Evolutionary conservation across 116 monocot genomes (phyloP).

Genomic region (Phalaenopsis hybrid): DNA sequence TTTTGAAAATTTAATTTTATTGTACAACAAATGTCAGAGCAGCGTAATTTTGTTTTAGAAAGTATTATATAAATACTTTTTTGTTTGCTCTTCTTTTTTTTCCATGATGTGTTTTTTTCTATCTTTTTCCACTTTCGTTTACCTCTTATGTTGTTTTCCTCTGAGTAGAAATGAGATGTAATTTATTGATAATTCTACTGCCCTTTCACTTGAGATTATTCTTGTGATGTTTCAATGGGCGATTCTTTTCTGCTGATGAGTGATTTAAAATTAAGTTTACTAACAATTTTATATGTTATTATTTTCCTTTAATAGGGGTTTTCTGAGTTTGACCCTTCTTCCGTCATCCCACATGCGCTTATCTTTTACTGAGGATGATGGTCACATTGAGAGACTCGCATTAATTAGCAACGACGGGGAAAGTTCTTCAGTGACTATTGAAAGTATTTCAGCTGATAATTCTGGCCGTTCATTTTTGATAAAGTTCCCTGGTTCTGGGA

Average conservation of each 20-base stretch:
- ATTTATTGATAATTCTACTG: background rate
- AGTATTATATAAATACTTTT: background rate
- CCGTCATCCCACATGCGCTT: conserved; percentile 72
- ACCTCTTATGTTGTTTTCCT: background rate
- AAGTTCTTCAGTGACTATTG: conserved; percentile 34
- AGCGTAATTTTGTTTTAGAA: conserved; percentile 1
- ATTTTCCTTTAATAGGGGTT: conserved; percentile 38
- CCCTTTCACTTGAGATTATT: background rate
- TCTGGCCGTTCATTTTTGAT: conserved; percentile 66
- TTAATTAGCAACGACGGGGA: conserved; percentile 30
- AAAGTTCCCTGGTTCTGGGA: conserved; percentile 32
- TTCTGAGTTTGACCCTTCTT: conserved; percentile 58
- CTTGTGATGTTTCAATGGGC: background rate
- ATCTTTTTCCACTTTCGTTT: background rate
- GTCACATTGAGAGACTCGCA: conserved; percentile 45
- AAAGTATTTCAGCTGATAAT: conserved; percentile 65
- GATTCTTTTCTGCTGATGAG: background rate
- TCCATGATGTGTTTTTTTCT: background rate
- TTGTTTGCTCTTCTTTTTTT: background rate
- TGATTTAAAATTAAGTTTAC: background rate
- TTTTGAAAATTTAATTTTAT: background rate
- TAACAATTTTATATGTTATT: background rate
- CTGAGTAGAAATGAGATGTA: background rate
- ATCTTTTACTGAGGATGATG: conserved; percentile 65
- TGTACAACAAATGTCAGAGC: background rate